Evolutionary conservation across 805 yeast species (phyloP), one percentile per base, ranked within the genome.

Genomic region (Wickerhamiella domercqiae): DNA sequence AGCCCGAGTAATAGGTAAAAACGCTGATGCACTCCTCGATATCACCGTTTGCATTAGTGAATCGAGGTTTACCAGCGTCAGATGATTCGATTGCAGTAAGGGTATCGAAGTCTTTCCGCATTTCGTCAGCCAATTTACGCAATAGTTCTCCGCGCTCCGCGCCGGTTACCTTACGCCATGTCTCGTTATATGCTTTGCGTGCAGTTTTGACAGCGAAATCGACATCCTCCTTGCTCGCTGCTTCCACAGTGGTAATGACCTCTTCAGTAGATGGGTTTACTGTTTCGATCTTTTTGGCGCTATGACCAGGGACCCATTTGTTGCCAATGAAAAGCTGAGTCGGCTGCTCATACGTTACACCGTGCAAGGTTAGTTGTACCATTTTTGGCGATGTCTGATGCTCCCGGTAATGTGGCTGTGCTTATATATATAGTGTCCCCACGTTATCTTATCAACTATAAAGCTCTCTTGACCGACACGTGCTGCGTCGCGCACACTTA

Each of bases 161-260:
- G 13, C 94, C 93, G 42, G 79, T 78, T 17, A 65, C 63, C 29
- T 59, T 60, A 28, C 80, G 67, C 95, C 95, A 86, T 7, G 19
- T 21, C 40, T 71, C 64, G 35, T 34, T 40, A 36, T 78, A 86
- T 9, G 95, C 95, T 32, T 62, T 64, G 47, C 71, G 64, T 31
- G 97, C 96, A 31, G 93, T 90, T 18, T 72, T 70, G 25, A 87
- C 95, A 14, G 98, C 98, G 40, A 58, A 48, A 45, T 84, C 86
- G 32, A 84, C 78, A 56, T 84, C 95, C 39, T 70, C 86, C 37
- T 62, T 77, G 42, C 70, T 66, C 30, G 86, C 94, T 57, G 78
- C 86, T 55, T 78, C 75, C 34, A 81, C 73, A 38, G 70, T 68
- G 40, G 78, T 64, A 47, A 81, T 71, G 38, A 64, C 68, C 54